phyloP scores from a whole-genome alignment of 116 monocot genomes.

The Phalaenopsis hybrid region DNA sequence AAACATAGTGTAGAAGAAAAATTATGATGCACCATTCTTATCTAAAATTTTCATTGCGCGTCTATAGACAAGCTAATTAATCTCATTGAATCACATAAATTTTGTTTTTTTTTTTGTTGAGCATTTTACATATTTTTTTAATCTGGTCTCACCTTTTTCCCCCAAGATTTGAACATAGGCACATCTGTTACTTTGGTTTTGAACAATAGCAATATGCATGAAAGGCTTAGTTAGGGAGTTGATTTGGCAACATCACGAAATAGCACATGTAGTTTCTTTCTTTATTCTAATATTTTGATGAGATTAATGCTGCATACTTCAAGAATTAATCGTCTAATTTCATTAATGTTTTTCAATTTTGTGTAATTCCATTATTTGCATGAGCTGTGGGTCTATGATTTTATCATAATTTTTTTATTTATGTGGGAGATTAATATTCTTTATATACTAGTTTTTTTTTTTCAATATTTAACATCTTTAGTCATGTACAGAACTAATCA shows the following conservation, averaged over 20 bases:
- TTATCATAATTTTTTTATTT: not conserved
- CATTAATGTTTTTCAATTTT: not conserved
- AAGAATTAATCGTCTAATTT: not conserved
- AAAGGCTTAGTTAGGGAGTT: not conserved
- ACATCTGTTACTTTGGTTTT: not conserved
- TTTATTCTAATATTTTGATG: not conserved
- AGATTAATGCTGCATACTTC: not conserved
- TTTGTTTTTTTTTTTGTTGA: not conserved
- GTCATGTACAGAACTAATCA: slow-evolving; percentile 31
- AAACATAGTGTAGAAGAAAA: not conserved
- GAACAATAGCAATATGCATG: not conserved
- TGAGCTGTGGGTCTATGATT: too few species aligned
- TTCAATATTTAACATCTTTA: not conserved
- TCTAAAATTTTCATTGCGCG: not conserved
- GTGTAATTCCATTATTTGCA: too few species aligned
- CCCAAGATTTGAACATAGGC: too few species aligned
- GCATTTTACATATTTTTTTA: too few species aligned
- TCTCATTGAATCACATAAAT: not conserved
- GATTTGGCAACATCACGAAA: not conserved
- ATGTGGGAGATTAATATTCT: not conserved
- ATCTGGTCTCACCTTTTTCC: not conserved
- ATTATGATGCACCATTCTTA: not conserved
- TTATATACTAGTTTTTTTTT: slow-evolving; percentile 4
- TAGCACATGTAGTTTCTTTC: not conserved
- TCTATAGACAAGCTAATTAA: not conserved